A percentile compares a stretch with the other conserved stretches of the same genome.
Conservation (phyloP, 1,139 yeast species). For the Scheffersomyces cryptocercus region DNA sequence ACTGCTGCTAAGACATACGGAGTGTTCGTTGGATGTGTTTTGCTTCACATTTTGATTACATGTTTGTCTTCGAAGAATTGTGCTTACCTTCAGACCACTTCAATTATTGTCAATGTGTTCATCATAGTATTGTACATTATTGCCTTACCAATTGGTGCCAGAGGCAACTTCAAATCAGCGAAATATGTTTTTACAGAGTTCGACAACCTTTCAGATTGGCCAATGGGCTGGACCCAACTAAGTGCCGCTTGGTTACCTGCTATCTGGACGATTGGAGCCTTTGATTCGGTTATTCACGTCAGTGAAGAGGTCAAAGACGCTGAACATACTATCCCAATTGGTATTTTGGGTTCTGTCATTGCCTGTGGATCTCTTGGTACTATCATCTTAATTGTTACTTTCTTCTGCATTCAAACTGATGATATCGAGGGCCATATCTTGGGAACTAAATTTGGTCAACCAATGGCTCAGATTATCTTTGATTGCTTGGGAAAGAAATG, state of each 20-base stretch:
- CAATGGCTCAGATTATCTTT: constrained; percentile 65
- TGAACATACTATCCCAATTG: constrained; percentile 65
- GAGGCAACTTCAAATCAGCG: constrained; percentile 21
- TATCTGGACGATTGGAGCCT: constrained; percentile 67
- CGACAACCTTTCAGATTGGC: constrained; percentile 58
- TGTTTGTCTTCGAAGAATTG: constrained; percentile 43
- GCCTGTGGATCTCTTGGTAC: constrained; percentile 66
- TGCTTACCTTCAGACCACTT: constrained; percentile 20
- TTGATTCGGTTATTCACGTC: constrained; percentile 73
- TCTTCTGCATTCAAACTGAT: constrained; percentile 54
- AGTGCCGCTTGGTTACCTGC: constrained; percentile 60
- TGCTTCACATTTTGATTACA: constrained; percentile 46
- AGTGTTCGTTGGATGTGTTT: constrained; percentile 52
- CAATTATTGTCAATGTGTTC: constrained; percentile 20
- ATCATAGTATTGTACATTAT: constrained; percentile 20
- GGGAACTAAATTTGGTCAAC: constrained; percentile 48
- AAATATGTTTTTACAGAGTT: constrained; percentile 47
- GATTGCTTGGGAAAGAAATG: constrained; percentile 69
- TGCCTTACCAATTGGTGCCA: constrained; percentile 30
- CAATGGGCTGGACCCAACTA: constrained; percentile 57
- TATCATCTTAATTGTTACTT: constrained; percentile 52
- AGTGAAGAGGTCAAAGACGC: constrained; percentile 73
- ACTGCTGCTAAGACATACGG: constrained; percentile 53
- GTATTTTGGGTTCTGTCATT: constrained; percentile 56
- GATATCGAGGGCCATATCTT: constrained; percentile 46